These are phyloP conservation scores for Pyrus pyrifolia DNA, from an alignment of 306 rosid genomes.

Conservation along the genomic window DNA sequence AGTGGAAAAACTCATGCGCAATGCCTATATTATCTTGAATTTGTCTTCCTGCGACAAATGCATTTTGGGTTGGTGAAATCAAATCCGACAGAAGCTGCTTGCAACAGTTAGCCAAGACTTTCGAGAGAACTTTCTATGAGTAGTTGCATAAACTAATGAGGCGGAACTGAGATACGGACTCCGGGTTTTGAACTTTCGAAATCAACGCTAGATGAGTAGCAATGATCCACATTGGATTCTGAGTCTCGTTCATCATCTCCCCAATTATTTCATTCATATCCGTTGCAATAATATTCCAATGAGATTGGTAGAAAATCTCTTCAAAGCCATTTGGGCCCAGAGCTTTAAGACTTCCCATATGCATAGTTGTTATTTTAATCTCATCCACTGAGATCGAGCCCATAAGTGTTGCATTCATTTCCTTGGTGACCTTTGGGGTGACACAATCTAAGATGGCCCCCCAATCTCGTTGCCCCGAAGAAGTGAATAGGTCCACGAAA, in stretches of 20 bases:
- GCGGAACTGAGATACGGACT: fast-evolving
- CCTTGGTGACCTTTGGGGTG: not conserved
- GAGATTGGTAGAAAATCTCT: not conserved
- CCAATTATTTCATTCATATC: fast-evolving
- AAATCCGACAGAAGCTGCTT: fast-evolving
- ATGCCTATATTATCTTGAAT: not conserved
- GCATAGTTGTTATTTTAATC: not conserved
- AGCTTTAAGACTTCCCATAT: not conserved
- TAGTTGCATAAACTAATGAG: not conserved
- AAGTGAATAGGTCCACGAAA: not conserved
- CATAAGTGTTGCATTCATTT: not conserved
- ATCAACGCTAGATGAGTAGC: not conserved
- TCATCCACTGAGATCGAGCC: fast-evolving
- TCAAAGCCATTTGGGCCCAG: fast-evolving
- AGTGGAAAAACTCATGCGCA: not conserved
- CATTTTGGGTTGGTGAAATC: not conserved
- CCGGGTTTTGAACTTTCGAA: fast-evolving
- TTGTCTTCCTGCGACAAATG: not conserved
- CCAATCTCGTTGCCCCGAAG: fast-evolving
- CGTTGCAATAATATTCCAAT: not conserved
- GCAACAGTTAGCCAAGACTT: not conserved
- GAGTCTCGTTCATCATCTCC: too few relatives aligned
- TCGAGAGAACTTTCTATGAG: not conserved
- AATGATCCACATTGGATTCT: not conserved
- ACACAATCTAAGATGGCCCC: too few relatives aligned